Evolutionary conservation across 2,329 filamentous ascomycete species (phyloP).

Genomic region (Talaromyces islandicus): DNA sequence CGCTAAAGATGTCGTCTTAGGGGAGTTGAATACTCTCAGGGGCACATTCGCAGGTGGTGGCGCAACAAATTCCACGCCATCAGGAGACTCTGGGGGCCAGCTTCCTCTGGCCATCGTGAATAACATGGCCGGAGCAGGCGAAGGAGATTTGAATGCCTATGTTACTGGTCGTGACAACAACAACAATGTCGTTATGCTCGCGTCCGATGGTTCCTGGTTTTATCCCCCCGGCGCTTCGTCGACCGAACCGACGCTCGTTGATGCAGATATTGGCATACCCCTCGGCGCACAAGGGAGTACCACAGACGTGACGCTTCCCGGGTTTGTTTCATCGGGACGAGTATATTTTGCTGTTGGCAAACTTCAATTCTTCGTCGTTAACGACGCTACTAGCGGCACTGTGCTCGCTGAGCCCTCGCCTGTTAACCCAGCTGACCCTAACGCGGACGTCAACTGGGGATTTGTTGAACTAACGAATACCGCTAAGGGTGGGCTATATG

Average conservation of each 20-base stretch:
- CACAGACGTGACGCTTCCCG: conserved; percentile 36
- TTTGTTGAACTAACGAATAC: conserved; percentile 48
- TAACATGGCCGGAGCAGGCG: conserved; percentile 31
- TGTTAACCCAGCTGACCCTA: conserved; percentile 40
- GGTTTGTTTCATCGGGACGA: conserved; percentile 38
- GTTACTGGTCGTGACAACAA: conserved; percentile 40
- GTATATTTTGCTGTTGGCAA: conserved; percentile 42
- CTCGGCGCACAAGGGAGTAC: conserved; percentile 35
- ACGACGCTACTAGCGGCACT: conserved; percentile 19
- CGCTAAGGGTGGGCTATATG: conserved; percentile 32
- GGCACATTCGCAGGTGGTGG: neutral
- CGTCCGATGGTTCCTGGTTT: conserved; percentile 34
- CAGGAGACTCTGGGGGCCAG: neutral
- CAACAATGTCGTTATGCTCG: conserved; percentile 39
- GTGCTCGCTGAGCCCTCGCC: conserved; percentile 46
- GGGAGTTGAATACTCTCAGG: conserved; percentile 3
- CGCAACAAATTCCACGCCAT: neutral
- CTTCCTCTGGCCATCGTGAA: conserved; percentile 32
- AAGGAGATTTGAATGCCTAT: conserved; percentile 25
- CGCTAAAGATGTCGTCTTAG: neutral
- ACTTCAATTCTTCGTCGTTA: conserved; percentile 40
- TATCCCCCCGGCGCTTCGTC: conserved; percentile 39
- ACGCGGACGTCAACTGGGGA: conserved; percentile 42
- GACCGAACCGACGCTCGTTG: conserved; percentile 31
- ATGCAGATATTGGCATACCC: conserved; percentile 37